Conservation (phyloP, 2,329 filamentous ascomycete genomes). For the Fusarium concolor region DNA sequence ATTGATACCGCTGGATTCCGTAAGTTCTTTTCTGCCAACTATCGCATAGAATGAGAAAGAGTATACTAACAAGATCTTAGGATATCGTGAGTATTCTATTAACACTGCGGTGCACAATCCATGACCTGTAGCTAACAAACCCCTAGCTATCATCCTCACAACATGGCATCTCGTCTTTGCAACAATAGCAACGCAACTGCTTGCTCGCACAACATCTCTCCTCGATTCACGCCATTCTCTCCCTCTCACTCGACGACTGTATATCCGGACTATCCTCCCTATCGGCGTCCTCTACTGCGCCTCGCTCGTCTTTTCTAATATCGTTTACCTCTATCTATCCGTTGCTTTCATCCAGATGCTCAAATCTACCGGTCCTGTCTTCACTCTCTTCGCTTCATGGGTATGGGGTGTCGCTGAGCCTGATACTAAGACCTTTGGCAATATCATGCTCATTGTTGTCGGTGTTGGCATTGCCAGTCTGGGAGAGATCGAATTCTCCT, state of each 20-base stretch:
- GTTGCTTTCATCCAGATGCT: constrained; percentile 79
- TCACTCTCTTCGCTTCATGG: constrained; percentile 75
- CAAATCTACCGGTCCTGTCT: constrained; percentile 75
- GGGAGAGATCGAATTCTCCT: constrained; percentile 76
- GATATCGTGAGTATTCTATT: constrained; percentile 49
- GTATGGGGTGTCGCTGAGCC: constrained; percentile 64
- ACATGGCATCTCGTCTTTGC: constrained; percentile 77
- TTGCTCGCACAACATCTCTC: constrained; percentile 71
- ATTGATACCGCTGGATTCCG: constrained; percentile 80
- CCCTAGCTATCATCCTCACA: constrained; percentile 67
- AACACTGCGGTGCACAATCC: not conserved
- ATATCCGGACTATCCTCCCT: constrained; percentile 72
- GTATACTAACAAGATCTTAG: constrained; percentile 37
- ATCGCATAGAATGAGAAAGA: not conserved
- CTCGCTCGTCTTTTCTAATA: constrained; percentile 74
- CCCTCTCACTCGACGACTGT: constrained; percentile 70
- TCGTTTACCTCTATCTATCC: constrained; percentile 75
- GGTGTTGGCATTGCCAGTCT: constrained; percentile 65
- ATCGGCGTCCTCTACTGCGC: constrained; percentile 75
- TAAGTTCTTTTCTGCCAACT: constrained; percentile 57
- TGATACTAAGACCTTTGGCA: constrained; percentile 57
- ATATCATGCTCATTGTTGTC: constrained; percentile 63
- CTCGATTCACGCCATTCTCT: constrained; percentile 73
- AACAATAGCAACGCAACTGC: constrained; percentile 72
- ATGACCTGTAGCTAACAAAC: constrained; percentile 20